phyloP scores from a whole-genome alignment of 1,284 basidiomycete species.

The Ceratobasidium sp. region DNA sequence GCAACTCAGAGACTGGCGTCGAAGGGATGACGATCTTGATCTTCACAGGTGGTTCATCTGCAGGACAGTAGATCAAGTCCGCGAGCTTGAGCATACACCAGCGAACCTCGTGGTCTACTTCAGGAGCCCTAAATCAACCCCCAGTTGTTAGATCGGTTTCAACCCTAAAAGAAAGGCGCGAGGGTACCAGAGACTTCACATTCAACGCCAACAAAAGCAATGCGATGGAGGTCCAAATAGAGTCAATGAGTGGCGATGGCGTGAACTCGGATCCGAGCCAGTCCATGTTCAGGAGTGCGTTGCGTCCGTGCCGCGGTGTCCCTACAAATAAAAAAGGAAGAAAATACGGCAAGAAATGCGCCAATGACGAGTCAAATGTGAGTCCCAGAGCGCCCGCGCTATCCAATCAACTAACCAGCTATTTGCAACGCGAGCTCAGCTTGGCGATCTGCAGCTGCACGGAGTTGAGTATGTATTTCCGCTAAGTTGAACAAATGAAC shows the following conservation, averaged over 20 bases:
- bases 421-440: slow-evolving; percentile 26
- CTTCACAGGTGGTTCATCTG: slow-evolving; percentile 85
- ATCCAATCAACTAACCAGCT: slow-evolving; percentile 34
- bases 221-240: too few relatives aligned
- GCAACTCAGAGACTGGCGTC: slow-evolving; percentile 71
- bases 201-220: too few relatives aligned
- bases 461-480: slow-evolving; percentile 19
- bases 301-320: too few relatives aligned
- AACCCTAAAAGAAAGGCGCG: too few relatives aligned
- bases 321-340: too few relatives aligned
- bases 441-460: slow-evolving; percentile 22
- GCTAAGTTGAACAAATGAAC: background rate
- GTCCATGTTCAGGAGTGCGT: too few relatives aligned
- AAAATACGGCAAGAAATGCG: too few relatives aligned
- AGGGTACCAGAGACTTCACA: too few relatives aligned
- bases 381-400: background rate
- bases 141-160: background rate
- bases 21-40: slow-evolving; percentile 80
- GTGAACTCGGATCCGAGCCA: too few relatives aligned
- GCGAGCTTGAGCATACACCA: slow-evolving; percentile 93
- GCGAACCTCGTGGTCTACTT: slow-evolving; percentile 86
- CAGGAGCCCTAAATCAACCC: slow-evolving; percentile 64
- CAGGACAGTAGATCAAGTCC: slow-evolving; percentile 86
- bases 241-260: too few relatives aligned
- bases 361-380: too few relatives aligned